Evolutionary conservation across 371 early-diverging fungal genomes (phyloP).

Genomic region (Rhizopus stolonifer): DNA sequence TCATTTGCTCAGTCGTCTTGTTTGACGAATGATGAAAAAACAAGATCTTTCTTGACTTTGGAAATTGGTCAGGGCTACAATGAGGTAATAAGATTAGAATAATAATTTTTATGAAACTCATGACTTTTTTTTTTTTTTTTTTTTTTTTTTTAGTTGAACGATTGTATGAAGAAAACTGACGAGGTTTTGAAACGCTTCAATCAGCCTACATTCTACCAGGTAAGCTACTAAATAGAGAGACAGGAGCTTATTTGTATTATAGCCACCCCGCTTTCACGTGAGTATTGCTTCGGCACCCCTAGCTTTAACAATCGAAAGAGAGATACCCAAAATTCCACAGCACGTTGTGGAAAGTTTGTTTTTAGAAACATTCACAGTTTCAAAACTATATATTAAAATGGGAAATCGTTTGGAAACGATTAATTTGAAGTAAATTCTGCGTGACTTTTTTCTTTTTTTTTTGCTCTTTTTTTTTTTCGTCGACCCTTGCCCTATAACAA

Average conservation of each 20-base stretch:
- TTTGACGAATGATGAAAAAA: slow-evolving; percentile 43
- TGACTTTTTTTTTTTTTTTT: background rate
- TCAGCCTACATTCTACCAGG: slow-evolving; percentile 38
- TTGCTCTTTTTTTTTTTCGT: background rate
- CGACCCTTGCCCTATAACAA: background rate
- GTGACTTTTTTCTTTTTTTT: slow-evolving; percentile 2
- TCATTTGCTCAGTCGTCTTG: slow-evolving; percentile 40
- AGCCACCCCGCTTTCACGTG: slow-evolving; percentile 52
- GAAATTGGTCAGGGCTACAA: slow-evolving; percentile 49
- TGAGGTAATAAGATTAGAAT: slow-evolving; percentile 25
- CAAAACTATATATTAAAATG: slow-evolving; percentile 31
- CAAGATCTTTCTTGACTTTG: slow-evolving; percentile 42
- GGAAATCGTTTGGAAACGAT: slow-evolving; percentile 29
- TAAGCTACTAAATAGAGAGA: background rate
- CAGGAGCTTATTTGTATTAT: background rate
- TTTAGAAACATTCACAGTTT: slow-evolving; percentile 1
- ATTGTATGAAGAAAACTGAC: slow-evolving; percentile 28
- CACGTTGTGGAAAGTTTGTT: slow-evolving; percentile 12
- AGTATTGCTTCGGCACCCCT: slow-evolving; percentile 43
- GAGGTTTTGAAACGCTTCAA: slow-evolving; percentile 20
- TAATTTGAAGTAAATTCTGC: background rate
- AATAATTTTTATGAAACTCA: background rate
- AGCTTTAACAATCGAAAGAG: slow-evolving; percentile 8
- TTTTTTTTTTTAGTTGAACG: slow-evolving; percentile 13
- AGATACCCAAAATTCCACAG: slow-evolving; percentile 18